Evolutionary conservation across 371 early-diverging fungal genomes (phyloP).

Genomic region (Mortierella sp.): DNA sequence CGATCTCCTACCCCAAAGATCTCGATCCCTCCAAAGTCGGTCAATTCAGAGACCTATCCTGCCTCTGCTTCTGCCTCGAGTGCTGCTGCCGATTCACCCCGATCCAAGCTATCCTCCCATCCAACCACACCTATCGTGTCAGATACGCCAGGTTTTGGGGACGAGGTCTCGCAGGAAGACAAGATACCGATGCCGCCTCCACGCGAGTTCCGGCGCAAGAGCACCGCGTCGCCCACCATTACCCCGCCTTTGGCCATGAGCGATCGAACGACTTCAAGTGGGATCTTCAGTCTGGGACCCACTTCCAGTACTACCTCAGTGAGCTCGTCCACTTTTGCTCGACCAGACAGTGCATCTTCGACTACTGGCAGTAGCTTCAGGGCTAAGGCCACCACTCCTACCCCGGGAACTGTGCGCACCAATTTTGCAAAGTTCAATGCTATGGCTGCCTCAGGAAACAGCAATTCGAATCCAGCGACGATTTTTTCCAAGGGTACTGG

Average conservation of each 20-base stretch:
- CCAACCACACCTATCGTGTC: neutral
- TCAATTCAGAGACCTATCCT: neutral
- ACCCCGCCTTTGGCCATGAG: neutral
- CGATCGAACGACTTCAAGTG: neutral
- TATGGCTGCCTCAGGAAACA: conserved; percentile 16
- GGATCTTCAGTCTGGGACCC: conserved; percentile 18
- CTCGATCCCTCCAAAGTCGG: neutral
- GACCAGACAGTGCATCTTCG: neutral
- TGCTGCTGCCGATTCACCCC: neutral
- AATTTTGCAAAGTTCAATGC: conserved; percentile 45
- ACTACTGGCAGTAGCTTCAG: conserved; percentile 2
- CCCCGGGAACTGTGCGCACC: conserved; percentile 37
- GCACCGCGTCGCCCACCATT: conserved; percentile 5
- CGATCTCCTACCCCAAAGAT: conserved; percentile 11
- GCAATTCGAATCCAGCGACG: neutral
- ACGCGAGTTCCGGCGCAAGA: conserved; percentile 46
- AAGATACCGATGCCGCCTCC: conserved; percentile 44
- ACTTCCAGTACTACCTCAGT: conserved; percentile 7
- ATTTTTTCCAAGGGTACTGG: conserved; percentile 15
- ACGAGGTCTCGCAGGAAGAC: conserved; percentile 11
- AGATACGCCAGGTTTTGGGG: neutral
- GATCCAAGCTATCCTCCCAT: neutral
- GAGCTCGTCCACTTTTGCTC: neutral
- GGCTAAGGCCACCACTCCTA: neutral
- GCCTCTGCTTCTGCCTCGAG: neutral